phyloP scores from a whole-genome alignment of 306 rosid species.

The Canavalia gladiata region DNA sequence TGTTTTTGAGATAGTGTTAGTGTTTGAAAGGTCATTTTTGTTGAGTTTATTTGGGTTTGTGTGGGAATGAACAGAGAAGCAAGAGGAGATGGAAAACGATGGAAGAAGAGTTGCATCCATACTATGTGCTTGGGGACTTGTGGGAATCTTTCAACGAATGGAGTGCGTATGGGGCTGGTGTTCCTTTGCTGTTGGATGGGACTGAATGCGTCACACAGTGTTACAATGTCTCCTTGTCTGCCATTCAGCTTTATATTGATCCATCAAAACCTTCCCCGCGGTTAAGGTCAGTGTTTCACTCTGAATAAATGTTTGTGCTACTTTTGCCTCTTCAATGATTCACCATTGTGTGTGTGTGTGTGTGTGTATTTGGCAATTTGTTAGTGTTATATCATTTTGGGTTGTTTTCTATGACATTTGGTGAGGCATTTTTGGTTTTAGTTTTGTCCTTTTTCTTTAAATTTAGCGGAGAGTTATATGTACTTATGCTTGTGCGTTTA shows the following conservation, averaged over 20 bases:
- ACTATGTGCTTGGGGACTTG: slow-evolving; percentile 78
- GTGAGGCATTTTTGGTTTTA: too few species aligned
- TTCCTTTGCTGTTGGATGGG: slow-evolving; percentile 75
- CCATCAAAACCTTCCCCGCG: slow-evolving; percentile 60
- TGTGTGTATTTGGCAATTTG: neutral
- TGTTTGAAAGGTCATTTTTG: neutral
- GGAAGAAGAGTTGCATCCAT: slow-evolving; percentile 61
- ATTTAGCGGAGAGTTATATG: too few species aligned
- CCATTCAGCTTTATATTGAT: slow-evolving; percentile 75
- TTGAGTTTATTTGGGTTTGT: slow-evolving; percentile 32
- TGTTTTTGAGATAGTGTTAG: neutral
- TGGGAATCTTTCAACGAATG: slow-evolving; percentile 84
- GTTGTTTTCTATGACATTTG: neutral
- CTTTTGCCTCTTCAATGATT: slow-evolving; percentile 2
- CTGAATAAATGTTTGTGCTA: neutral
- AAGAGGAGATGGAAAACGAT: slow-evolving; percentile 59
- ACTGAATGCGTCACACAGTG: slow-evolving; percentile 76
- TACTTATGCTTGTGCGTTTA: too few species aligned
- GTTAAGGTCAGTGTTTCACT: slow-evolving; percentile 59
- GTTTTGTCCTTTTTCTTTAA: too few species aligned
- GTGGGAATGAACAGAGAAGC: slow-evolving; percentile 59
- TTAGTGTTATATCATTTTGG: neutral
- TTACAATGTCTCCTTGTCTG: slow-evolving; percentile 80
- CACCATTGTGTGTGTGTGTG: neutral
- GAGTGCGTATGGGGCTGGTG: slow-evolving; percentile 86